A percentile compares a stretch with the other conserved stretches of the same genome.
Conservation (phyloP, 2,329 filamentous ascomycete genomes). For the Colletotrichum sp. region DNA sequence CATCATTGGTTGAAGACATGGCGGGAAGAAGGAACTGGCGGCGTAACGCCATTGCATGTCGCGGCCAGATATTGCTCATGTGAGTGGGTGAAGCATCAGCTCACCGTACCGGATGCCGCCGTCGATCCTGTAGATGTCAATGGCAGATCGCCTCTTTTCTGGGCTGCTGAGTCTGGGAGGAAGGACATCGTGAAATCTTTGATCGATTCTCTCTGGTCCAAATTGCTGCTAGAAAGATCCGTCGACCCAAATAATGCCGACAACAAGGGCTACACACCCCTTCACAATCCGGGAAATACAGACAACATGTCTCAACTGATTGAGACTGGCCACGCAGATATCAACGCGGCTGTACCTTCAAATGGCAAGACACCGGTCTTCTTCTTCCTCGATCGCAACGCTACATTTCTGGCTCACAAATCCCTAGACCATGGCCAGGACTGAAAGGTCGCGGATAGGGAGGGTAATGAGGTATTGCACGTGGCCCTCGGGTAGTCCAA, state of each 20-base stretch:
- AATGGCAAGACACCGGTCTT: slow-evolving; percentile 24
- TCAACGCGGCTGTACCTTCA: slow-evolving; percentile 25
- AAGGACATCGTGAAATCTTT: slow-evolving; percentile 13
- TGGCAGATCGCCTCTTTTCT: slow-evolving; percentile 27
- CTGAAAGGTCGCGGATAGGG: slow-evolving; percentile 18
- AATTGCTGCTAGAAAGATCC: slow-evolving; percentile 25
- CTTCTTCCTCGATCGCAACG: neutral
- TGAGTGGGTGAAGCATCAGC: slow-evolving; percentile 18
- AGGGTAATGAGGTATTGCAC: slow-evolving; percentile 27
- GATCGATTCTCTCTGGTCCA: no score
- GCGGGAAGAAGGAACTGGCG: neutral
- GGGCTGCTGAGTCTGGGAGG: slow-evolving; percentile 29
- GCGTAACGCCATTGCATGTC: slow-evolving; percentile 1
- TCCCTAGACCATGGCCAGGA: slow-evolving; percentile 23
- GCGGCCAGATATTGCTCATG: slow-evolving; percentile 8
- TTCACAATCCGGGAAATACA: slow-evolving; percentile 6
- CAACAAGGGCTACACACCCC: slow-evolving; percentile 16
- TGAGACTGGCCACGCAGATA: slow-evolving; percentile 24
- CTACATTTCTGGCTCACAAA: neutral
- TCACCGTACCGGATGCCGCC: neutral
- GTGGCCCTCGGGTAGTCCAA: neutral
- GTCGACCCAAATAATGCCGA: slow-evolving; percentile 25
- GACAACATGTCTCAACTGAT: slow-evolving; percentile 27
- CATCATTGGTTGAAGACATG: neutral
- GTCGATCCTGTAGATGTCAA: slow-evolving; percentile 18